These are phyloP conservation scores for Suillus fuscotomentosus DNA, from an alignment of 768 basidiomycete genomes.

Conservation along the genomic window DNA sequence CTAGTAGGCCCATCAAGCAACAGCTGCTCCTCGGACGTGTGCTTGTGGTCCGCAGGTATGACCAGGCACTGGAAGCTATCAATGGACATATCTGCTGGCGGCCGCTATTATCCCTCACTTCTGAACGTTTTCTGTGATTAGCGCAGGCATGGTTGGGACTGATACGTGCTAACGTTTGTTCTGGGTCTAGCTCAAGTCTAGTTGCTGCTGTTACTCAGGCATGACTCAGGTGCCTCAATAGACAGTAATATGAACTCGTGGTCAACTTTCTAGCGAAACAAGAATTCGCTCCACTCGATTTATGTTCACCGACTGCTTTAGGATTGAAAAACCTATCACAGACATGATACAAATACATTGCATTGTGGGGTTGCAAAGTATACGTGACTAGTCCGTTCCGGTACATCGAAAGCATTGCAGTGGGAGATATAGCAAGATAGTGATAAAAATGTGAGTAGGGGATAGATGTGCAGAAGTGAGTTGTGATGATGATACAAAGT, in stretches of 20 bases:
- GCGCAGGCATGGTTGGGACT: background rate
- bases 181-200: background rate
- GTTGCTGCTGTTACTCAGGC: background rate
- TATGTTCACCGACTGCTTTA: background rate
- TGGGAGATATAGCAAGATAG: conserved; percentile 1
- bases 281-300: background rate
- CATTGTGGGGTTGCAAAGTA: background rate
- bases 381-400: background rate
- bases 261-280: background rate
- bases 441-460: background rate
- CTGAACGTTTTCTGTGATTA: background rate
- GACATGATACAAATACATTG: background rate
- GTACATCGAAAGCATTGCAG: background rate
- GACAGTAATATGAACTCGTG: background rate
- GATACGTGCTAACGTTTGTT: background rate
- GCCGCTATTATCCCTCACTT: background rate
- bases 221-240: background rate
- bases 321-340: too few relatives aligned
- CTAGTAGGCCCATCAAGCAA: background rate
- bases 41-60: background rate
- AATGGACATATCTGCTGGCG: background rate
- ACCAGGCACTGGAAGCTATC: background rate
- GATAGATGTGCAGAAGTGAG: background rate
- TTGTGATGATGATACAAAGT: background rate
- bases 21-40: background rate